phyloP scores from a whole-genome alignment of 805 yeast genomes.

The Ogataea salicorniae region DNA sequence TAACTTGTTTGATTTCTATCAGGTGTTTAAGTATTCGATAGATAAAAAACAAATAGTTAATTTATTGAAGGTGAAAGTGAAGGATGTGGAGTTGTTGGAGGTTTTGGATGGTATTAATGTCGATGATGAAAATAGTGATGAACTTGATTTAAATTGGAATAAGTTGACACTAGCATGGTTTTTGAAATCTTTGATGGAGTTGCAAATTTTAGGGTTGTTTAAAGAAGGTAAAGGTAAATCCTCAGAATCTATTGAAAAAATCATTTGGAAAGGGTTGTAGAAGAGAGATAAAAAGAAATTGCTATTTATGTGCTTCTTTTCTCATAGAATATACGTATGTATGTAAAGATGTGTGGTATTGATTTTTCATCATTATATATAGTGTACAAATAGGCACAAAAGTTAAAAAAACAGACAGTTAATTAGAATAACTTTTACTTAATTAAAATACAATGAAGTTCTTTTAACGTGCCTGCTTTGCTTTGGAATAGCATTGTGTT shows the following conservation, averaged over 20 bases:
- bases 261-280: slow-evolving; percentile 62
- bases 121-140: slow-evolving; percentile 29
- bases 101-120: background rate
- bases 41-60: slow-evolving; percentile 13
- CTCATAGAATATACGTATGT: background rate
- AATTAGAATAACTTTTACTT: background rate
- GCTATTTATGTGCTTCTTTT: background rate
- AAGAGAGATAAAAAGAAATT: background rate
- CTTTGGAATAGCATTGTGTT: background rate
- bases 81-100: background rate
- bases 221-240: slow-evolving; percentile 53
- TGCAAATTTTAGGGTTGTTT: slow-evolving; percentile 63
- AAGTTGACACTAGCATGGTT: slow-evolving; percentile 65
- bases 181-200: slow-evolving; percentile 65
- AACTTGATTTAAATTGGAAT: slow-evolving; percentile 47
- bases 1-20: slow-evolving; percentile 32
- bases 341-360: background rate
- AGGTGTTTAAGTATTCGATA: slow-evolving; percentile 32
- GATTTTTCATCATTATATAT: background rate
- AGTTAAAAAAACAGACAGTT: background rate
- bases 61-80: slow-evolving; percentile 9
- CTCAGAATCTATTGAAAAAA: slow-evolving; percentile 60
- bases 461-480: slow-evolving; percentile 7
- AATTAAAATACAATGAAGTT: slow-evolving; percentile 20
- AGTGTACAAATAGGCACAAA: background rate